Evolutionary conservation across 306 rosid genomes (phyloP), one percentile per base, ranked within the genome.

Genomic region (Datisca glomerata): DNA sequence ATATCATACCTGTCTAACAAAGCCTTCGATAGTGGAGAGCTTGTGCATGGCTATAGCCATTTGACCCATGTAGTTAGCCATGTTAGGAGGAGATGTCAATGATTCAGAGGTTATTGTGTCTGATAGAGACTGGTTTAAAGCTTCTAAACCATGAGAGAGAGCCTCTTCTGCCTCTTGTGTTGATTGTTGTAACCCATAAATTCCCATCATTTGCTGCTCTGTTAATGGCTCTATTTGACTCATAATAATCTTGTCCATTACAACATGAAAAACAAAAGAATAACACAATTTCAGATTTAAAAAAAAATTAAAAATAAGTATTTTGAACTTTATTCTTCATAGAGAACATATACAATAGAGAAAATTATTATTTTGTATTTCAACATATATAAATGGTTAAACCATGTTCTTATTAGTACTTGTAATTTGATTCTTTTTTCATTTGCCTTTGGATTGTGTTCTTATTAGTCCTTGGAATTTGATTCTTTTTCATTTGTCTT

Each of bases 51-150:
- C 96, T 5, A 81, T 7, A 8, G 96, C 83, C 98, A 91, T 84
- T 17, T 91, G 98, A 15, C 91, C 86, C 98, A 84, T 91, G 59
- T 84, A 89, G 69, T 80, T 89, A 22, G 79, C 63, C 95, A 89
- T 73, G 55, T 80, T 85, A 5, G 81, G 85, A 49, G 96, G 76
- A 59, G 57, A 53, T 45, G 70, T 75, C 56, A 91, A 53, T 12
- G 92, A 75, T 20, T 78, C 98, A 2, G 87, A 70, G 39, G 92
- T 51, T 63, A 91, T 73, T 12, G 87, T 75, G 32, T 80, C 81
- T 4, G 74, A 70, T 25, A 91, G 73, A 14, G 96, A 75, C 27
- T 84, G 93, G 44, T 84, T 75, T 0, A 91, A 67, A 51, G 79
- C 79, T 0, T 84, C 94, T 2, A 80, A 85, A 24, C 96, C 96